These are phyloP conservation scores for Colletotrichum plurivorum DNA, from an alignment of 2,329 filamentous ascomycete genomes.

Conservation along the genomic window DNA sequence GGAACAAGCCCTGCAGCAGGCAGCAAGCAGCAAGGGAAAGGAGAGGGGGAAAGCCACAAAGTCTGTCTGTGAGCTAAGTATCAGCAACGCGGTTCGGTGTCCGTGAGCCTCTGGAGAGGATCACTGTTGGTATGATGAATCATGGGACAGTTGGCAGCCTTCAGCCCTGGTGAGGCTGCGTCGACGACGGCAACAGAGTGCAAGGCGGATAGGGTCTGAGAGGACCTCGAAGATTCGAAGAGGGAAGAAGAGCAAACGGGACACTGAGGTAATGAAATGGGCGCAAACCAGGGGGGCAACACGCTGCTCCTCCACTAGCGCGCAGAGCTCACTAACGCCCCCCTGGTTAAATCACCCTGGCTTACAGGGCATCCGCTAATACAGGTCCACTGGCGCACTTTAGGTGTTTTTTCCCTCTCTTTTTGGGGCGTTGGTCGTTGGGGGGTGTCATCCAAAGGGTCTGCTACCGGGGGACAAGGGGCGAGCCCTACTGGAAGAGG, in stretches of 20 bases:
- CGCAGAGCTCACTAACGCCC: slow-evolving; percentile 21
- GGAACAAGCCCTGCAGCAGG: slow-evolving; percentile 21
- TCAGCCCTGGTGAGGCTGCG: slow-evolving; percentile 2
- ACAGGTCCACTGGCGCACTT: slow-evolving; percentile 25
- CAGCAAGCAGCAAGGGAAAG: slow-evolving; percentile 21
- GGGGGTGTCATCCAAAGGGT: background rate
- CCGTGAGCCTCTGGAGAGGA: background rate
- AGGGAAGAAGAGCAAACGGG: slow-evolving; percentile 25
- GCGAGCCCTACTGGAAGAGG: background rate
- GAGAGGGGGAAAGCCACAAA: slow-evolving; percentile 30
- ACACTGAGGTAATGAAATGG: slow-evolving; percentile 14
- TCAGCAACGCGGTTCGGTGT: slow-evolving; percentile 9
- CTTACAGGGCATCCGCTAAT: slow-evolving; percentile 24
- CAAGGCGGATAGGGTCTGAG: background rate
- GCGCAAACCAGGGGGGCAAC: slow-evolving; percentile 13
- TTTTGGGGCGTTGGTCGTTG: background rate
- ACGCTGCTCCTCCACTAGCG: slow-evolving; percentile 9
- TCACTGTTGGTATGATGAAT: background rate
- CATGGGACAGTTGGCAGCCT: slow-evolving; percentile 21
- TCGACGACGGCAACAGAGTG: background rate
- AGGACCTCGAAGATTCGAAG: slow-evolving; percentile 15
- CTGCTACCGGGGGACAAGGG: slow-evolving; percentile 5
- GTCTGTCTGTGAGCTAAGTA: slow-evolving; percentile 6
- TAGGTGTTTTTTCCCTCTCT: slow-evolving; percentile 4
- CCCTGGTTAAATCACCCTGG: slow-evolving; percentile 25